Percentiles rank a stretch among this genome's conserved stretches.
Evolutionary conservation across 1,284 basidiomycete genomes (phyloP).

Genomic region (Xerocomus minutiporus): DNA sequence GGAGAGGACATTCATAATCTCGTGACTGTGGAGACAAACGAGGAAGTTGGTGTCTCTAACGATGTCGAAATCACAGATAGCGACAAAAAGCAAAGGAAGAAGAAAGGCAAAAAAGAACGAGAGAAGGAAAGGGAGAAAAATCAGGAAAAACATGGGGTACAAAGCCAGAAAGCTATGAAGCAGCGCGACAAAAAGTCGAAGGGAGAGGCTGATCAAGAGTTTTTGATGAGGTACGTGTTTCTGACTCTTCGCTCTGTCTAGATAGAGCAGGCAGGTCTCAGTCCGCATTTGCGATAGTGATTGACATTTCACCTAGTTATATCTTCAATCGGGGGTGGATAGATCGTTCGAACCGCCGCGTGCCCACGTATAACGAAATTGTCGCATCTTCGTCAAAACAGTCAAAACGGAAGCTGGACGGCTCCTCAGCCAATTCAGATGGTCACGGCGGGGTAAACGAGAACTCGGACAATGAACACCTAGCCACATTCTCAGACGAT

Average conservation of each 20-base stretch:
- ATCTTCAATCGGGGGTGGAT: slow-evolving; percentile 96
- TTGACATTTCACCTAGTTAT: slow-evolving; percentile 54
- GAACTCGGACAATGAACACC: slow-evolving; percentile 27
- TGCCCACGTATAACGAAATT: slow-evolving; percentile 83
- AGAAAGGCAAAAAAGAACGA: slow-evolving; percentile 30
- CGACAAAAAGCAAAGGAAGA: slow-evolving; percentile 34
- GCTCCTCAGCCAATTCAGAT: slow-evolving; percentile 22
- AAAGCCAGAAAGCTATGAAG: slow-evolving; percentile 31
- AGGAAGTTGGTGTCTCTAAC: slow-evolving; percentile 17
- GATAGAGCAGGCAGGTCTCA: not conserved
- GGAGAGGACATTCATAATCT: slow-evolving; percentile 67
- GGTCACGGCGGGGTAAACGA: slow-evolving; percentile 24
- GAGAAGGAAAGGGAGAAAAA: slow-evolving; percentile 32
- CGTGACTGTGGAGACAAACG: slow-evolving; percentile 42
- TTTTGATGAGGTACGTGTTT: slow-evolving; percentile 78
- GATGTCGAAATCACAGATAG: slow-evolving; percentile 27
- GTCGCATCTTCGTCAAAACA: slow-evolving; percentile 37
- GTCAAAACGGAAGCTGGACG: slow-evolving; percentile 31
- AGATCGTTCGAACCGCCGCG: slow-evolving; percentile 63
- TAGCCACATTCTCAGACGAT: slow-evolving; percentile 37
- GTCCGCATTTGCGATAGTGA: not conserved
- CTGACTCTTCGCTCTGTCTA: not conserved
- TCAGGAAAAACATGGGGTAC: slow-evolving; percentile 28
- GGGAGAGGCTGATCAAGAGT: slow-evolving; percentile 73
- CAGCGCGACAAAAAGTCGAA: slow-evolving; percentile 39